A percentile compares a stretch with the other conserved stretches of the same genome.
Conservation (phyloP, 2,329 filamentous ascomycete genomes). For the Drechslerella stenobrocha region DNA sequence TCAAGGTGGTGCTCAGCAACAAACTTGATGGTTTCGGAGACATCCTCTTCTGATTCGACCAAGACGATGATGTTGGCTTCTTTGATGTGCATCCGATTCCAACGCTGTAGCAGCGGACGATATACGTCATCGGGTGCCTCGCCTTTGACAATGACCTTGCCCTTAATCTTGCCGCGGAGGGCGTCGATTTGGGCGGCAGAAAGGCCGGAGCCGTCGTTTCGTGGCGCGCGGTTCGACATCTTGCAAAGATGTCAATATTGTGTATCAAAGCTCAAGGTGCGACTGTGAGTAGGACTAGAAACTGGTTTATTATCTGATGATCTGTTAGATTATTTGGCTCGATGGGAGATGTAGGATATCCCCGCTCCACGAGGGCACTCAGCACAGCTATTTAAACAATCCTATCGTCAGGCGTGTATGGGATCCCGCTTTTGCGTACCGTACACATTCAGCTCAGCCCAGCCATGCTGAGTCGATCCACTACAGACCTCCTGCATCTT, state of each 20-base stretch:
- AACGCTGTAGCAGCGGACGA: slow-evolving; percentile 33
- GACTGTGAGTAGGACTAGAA: too few species aligned
- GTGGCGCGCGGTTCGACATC: slow-evolving; percentile 9
- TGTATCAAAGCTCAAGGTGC: too few species aligned
- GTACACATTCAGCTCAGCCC: too few species aligned
- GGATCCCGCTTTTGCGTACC: too few species aligned
- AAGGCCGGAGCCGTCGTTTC: slow-evolving; percentile 34
- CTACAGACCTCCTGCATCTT: too few species aligned
- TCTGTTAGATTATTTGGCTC: too few species aligned
- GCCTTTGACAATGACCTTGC: slow-evolving; percentile 44
- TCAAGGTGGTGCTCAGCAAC: slow-evolving; percentile 36
- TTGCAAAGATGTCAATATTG: not conserved
- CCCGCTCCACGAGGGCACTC: too few species aligned
- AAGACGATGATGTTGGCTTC: slow-evolving; percentile 43
- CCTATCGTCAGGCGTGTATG: too few species aligned
- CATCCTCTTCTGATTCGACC: slow-evolving; percentile 28
- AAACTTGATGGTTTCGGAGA: slow-evolving; percentile 32
- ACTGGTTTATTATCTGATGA: too few species aligned
- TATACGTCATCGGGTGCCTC: slow-evolving; percentile 34
- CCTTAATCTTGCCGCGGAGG: slow-evolving; percentile 32
- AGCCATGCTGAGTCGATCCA: too few species aligned
- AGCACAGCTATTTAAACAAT: too few species aligned
- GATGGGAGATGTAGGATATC: too few species aligned
- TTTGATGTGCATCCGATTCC: slow-evolving; percentile 40
- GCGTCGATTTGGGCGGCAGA: slow-evolving; percentile 13